These are phyloP conservation scores for Forsythia suspensa DNA, from an alignment of 257 asterid species.

Conservation along the genomic window DNA sequence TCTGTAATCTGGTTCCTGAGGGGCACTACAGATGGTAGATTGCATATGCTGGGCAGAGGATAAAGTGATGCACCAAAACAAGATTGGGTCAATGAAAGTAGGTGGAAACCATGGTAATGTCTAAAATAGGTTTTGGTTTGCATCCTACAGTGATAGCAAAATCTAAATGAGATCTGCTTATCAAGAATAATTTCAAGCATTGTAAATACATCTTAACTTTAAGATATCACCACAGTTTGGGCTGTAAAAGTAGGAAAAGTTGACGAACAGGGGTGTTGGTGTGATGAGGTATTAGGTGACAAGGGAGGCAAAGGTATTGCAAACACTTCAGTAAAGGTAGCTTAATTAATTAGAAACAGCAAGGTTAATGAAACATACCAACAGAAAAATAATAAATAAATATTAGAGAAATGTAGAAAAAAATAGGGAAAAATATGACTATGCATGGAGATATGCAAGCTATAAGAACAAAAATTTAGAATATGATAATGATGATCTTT, in stretches of 20 bases:
- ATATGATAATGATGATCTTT: not conserved
- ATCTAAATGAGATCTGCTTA: not conserved
- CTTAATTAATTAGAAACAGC: not conserved
- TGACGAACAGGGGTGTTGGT: not conserved
- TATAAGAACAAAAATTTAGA: not conserved
- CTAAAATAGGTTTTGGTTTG: no score
- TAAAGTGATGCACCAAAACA: no score
- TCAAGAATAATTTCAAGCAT: not conserved
- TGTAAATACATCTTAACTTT: not conserved
- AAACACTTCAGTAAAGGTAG: not conserved
- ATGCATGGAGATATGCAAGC: not conserved
- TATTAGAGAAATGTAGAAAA: not conserved
- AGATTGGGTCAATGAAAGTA: no score
- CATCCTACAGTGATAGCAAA: not conserved
- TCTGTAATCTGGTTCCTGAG: no score
- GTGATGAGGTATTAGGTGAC: not conserved
- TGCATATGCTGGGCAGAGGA: no score
- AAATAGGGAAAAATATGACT: not conserved
- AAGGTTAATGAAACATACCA: not conserved
- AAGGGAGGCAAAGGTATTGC: not conserved
- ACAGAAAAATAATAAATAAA: not conserved
- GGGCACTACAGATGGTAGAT: no score
- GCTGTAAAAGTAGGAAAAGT: not conserved
- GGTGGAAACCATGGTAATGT: no score
- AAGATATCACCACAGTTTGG: not conserved